These are phyloP conservation scores for Fusarium brachygibbosum DNA, from an alignment of 2,329 filamentous ascomycete species.

Conservation along the genomic window DNA sequence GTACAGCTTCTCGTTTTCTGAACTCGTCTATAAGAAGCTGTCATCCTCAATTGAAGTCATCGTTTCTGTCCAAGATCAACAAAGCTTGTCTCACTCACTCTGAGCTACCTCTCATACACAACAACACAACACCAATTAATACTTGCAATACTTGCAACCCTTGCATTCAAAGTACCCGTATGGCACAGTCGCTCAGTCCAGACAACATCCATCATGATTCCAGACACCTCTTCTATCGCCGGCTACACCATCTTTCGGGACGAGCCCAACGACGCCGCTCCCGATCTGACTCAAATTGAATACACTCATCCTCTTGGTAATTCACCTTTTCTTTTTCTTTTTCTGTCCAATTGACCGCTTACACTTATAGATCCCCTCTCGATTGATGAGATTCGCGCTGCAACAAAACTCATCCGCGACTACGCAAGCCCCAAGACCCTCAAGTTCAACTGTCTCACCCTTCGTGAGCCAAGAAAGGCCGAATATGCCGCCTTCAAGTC, in stretches of 20 bases:
- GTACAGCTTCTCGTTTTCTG: background rate
- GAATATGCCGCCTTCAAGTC: slow-evolving; percentile 72
- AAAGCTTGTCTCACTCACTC: background rate
- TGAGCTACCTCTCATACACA: slow-evolving; percentile 6
- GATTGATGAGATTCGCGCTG: slow-evolving; percentile 65
- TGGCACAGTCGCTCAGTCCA: slow-evolving; percentile 48
- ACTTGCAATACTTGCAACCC: background rate
- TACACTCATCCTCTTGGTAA: slow-evolving; percentile 56
- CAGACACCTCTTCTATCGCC: slow-evolving; percentile 59
- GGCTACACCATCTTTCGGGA: slow-evolving; percentile 62
- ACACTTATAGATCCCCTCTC: slow-evolving; percentile 62
- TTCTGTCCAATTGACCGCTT: slow-evolving; percentile 3
- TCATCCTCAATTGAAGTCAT: slow-evolving; percentile 25
- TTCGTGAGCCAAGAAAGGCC: slow-evolving; percentile 74
- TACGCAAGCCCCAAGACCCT: slow-evolving; percentile 51
- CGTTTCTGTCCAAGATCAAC: background rate
- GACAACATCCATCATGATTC: slow-evolving; percentile 58
- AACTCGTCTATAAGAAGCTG: slow-evolving; percentile 46
- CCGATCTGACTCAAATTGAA: slow-evolving; percentile 51
- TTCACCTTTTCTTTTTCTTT: background rate
- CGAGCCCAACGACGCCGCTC: slow-evolving; percentile 56
- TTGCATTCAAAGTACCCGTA: slow-evolving; percentile 37
- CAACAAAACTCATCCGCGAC: slow-evolving; percentile 63
- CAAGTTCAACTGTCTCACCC: slow-evolving; percentile 73
- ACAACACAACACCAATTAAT: background rate